A percentile compares a stretch with the other conserved stretches of the same genome.
These are phyloP conservation scores for Suillus fuscotomentosus DNA, from an alignment of 768 basidiomycete species.

Conservation along the genomic window DNA sequence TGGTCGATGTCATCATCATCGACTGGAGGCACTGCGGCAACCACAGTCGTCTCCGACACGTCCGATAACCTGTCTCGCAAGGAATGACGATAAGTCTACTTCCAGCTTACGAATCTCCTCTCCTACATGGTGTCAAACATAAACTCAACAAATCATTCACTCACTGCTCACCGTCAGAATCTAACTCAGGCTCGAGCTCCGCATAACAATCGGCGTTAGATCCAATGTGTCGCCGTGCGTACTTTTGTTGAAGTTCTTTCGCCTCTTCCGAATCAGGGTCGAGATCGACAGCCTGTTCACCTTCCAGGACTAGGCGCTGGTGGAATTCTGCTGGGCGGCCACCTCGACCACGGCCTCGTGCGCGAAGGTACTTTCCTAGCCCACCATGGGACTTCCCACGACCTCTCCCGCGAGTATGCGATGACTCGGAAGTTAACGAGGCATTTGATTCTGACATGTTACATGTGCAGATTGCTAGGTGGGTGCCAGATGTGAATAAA, in stretches of 20 bases:
- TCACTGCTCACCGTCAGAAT: constrained; percentile 58
- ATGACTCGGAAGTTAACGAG: constrained; percentile 5
- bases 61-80: constrained; percentile 57
- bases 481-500: too few relatives aligned
- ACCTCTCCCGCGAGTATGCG: constrained; percentile 42
- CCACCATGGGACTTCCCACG: constrained; percentile 65
- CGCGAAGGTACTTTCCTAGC: constrained; percentile 73
- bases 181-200: constrained; percentile 67
- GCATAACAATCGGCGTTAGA: constrained; percentile 75
- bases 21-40: constrained; percentile 28
- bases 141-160: neutral
- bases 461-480: neutral
- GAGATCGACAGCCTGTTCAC: constrained; percentile 41
- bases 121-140: constrained; percentile 35
- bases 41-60: neutral
- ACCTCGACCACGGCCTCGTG: constrained; percentile 61
- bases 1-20: constrained; percentile 60
- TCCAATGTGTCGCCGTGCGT: constrained; percentile 55
- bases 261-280: constrained; percentile 44
- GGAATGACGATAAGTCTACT: constrained; percentile 65
- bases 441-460: neutral
- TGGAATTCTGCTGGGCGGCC: constrained; percentile 69
- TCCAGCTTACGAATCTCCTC: constrained; percentile 70
- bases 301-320: constrained; percentile 60
- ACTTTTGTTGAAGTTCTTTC: constrained; percentile 50